A percentile compares a stretch with the other conserved stretches of the same genome.
Conservation (phyloP, 73 alveolate genomes). For the Paramecium octaurelia region DNA sequence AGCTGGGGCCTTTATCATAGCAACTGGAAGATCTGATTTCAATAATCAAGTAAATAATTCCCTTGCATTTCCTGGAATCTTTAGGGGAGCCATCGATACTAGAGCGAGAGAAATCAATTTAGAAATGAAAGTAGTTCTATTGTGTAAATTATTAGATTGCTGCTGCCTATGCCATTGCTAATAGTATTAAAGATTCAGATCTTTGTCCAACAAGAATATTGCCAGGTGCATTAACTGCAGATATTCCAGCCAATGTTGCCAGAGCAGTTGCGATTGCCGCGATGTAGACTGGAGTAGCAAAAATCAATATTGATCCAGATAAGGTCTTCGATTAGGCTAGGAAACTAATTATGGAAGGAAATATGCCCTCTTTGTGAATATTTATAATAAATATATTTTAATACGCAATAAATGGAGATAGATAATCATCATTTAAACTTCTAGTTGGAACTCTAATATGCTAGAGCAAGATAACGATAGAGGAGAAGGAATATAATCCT, state of each 20-base stretch:
- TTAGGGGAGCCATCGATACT: conserved; percentile 92
- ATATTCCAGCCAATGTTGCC: conserved; percentile 73
- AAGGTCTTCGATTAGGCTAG: conserved; percentile 2
- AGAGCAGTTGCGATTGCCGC: conserved; percentile 89
- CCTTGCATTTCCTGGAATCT: conserved; percentile 85
- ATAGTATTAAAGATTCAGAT: conserved; percentile 60
- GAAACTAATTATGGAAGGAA: conserved; percentile 42
- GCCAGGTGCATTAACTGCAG: conserved; percentile 86
- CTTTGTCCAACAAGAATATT: conserved; percentile 78
- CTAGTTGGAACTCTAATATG: background rate
- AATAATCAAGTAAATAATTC: conserved; percentile 85
- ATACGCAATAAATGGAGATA: background rate
- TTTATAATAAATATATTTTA: background rate
- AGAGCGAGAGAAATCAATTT: conserved; percentile 81
- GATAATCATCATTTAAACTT: background rate
- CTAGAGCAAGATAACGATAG: background rate
- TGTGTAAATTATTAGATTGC: conserved; percentile 57
- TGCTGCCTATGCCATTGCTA: conserved; percentile 83
- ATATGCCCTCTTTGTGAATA: background rate
- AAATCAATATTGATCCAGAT: conserved; percentile 18
- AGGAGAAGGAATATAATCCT: background rate
- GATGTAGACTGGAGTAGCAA: conserved; percentile 41
- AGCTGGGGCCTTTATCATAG: conserved; percentile 75
- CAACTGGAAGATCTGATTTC: conserved; percentile 86
- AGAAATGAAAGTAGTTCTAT: conserved; percentile 69